Evolutionary conservation across 2,329 filamentous ascomycete genomes (phyloP), one percentile per base, ranked within the genome.

Genomic region (Emmonsiellopsis sp.): DNA sequence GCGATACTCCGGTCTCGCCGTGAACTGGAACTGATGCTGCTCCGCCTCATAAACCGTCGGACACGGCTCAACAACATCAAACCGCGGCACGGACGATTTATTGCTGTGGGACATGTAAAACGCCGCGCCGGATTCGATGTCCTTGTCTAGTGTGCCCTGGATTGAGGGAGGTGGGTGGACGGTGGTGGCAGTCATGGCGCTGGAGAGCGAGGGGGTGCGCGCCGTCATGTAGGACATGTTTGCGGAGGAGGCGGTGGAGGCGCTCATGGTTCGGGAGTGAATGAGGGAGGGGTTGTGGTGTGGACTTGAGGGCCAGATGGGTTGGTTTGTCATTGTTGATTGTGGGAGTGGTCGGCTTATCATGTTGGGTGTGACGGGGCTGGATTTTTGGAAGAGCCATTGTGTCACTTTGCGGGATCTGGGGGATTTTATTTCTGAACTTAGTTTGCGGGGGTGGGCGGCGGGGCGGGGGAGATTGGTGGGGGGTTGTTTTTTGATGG

Each of bases 231-330:
- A 63, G 11, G 58, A 62, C n/a, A 61, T 59, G 13, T 61, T 61
- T 1, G 67, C 65, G 20, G 61, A 69, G 20, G 60, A 60, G 41
- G 68, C 43, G 2, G 69, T 71, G 6, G 68, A 68, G 13, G 65
- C 66, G 51, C 69, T 72, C 13, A 70, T 47, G 1, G 66, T 70
- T 30, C 67, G 69, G 20, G 60, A 55, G 50, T 61, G 52, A 26
- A 35, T 35, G 31, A 41, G 30, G 15, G 50, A 38, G 5, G 43
- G 50, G 49, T 35, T 55, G 30, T 41, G 41, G 26, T 50, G 50
- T 26, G 47, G 49, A 6, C 45, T 48, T 38, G 49, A 37, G 9
- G 49, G 26, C 35, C 35, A 35, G 10, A 32, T 38, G 37, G 43
- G 13, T 46, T 52, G 55, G 35, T 16, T 62, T 59, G 46, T 61